Conservation (phyloP, 306 rosid species). For the Vigna unguiculata region DNA sequence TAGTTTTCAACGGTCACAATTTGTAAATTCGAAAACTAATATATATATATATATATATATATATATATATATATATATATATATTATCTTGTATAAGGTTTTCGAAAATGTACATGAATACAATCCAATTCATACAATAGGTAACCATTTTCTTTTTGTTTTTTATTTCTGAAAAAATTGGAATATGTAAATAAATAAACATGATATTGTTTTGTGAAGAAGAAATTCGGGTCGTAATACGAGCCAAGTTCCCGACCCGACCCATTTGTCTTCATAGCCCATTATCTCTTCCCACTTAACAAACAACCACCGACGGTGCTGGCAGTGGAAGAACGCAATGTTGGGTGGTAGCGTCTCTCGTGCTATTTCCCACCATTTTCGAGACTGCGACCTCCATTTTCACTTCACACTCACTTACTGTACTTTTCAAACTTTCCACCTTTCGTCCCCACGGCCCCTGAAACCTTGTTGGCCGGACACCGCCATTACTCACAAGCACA, state of each 20-base stretch:
- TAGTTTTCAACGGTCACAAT: no score
- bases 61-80: no score
- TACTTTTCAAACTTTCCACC: slow-evolving; percentile 44
- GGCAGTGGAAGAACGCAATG: slow-evolving; percentile 41
- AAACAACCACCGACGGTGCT: slow-evolving; percentile 25
- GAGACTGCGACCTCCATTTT: slow-evolving; percentile 58
- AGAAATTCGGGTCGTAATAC: neutral
- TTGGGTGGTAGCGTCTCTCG: slow-evolving; percentile 52
- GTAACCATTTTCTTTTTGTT: no score
- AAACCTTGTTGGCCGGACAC: slow-evolving; percentile 31
- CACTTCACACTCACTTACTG: slow-evolving; percentile 43
- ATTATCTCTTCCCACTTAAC: neutral
- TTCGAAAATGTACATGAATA: no score
- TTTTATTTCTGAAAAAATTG: no score
- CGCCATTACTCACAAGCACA: slow-evolving; percentile 14
- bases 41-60: no score
- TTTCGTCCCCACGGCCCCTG: slow-evolving; percentile 50
- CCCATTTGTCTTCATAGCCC: neutral
- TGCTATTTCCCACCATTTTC: slow-evolving; percentile 56
- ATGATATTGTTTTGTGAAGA: neutral
- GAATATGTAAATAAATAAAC: no score
- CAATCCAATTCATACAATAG: no score
- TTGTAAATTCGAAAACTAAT: no score
- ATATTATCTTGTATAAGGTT: no score
- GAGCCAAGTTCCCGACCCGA: slow-evolving; percentile 17